phyloP scores from a whole-genome alignment of 306 rosid species.

The Morella rubra region DNA sequence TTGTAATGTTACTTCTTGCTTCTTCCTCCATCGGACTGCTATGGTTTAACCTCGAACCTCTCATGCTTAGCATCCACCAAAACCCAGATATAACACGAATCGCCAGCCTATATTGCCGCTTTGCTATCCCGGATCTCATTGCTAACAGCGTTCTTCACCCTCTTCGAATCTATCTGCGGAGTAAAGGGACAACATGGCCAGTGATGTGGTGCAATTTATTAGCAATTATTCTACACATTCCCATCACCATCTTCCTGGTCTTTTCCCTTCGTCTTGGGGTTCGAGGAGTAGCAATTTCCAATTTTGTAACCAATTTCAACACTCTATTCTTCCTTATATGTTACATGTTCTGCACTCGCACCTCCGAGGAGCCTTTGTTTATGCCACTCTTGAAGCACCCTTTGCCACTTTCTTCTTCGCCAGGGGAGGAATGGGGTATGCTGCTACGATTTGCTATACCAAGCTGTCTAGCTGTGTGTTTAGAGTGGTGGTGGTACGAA shows the following conservation, averaged over 20 bases:
- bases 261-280: constrained; percentile 69
- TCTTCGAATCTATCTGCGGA: constrained; percentile 63
- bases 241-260: constrained; percentile 53
- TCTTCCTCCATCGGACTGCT: constrained; percentile 62
- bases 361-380: constrained; percentile 18
- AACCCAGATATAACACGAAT: constrained; percentile 54
- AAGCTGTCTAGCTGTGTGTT: constrained; percentile 76
- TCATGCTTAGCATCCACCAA: constrained; percentile 63
- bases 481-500: constrained; percentile 97
- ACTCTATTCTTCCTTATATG: constrained; percentile 56
- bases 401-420: constrained; percentile 4
- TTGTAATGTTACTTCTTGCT: constrained; percentile 49
- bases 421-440: constrained; percentile 55
- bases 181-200: constrained; percentile 75
- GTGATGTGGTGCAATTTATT: constrained; percentile 61
- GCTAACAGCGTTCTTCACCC: constrained; percentile 74
- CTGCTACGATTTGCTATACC: constrained; percentile 53
- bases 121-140: constrained; percentile 76
- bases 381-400: constrained; percentile 23
- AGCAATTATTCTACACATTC: constrained; percentile 58
- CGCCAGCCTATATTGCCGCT: constrained; percentile 64
- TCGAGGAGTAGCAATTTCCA: constrained; percentile 67
- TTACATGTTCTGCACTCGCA: constrained; percentile 38
- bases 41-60: constrained; percentile 70
- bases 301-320: constrained; percentile 57